Conservation (phyloP, 805 yeast species). For the Saccharomycopsis vini region DNA sequence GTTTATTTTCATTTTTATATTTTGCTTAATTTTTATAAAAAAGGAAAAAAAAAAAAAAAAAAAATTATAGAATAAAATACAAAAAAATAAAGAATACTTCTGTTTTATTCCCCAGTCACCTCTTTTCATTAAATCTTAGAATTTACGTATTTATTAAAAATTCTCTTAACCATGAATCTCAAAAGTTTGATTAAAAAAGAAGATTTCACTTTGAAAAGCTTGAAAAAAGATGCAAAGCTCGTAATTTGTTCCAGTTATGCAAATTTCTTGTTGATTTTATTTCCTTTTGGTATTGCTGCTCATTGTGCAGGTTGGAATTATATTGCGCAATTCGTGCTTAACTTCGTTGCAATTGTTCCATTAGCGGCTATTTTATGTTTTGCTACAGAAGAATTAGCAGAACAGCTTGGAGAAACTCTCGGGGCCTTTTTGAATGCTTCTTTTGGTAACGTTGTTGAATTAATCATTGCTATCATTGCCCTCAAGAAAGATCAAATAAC, state of each 20-base stretch:
- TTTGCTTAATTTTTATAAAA: too few species aligned
- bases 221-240: too few species aligned
- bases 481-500: constrained; percentile 76
- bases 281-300: constrained; percentile 81
- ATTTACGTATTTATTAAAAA: too few species aligned
- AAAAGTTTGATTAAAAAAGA: too few species aligned
- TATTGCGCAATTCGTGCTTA: constrained; percentile 53
- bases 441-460: constrained; percentile 95
- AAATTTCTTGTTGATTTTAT: constrained; percentile 67
- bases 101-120: too few species aligned
- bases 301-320: constrained; percentile 51
- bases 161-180: too few species aligned
- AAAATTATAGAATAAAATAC: too few species aligned
- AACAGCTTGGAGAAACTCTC: constrained; percentile 78
- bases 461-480: constrained; percentile 89
- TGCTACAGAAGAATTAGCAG: constrained; percentile 89
- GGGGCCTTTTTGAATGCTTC: constrained; percentile 97
- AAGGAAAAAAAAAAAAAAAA: too few species aligned
- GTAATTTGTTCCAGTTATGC: constrained; percentile 49
- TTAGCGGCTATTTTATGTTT: constrained; percentile 83
- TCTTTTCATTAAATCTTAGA: too few species aligned
- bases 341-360: constrained; percentile 90
- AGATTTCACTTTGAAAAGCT: too few species aligned
- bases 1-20: too few species aligned
- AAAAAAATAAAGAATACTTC: too few species aligned